phyloP scores from a whole-genome alignment of 495 filamentous ascomycete genomes.

The Rhizodiscina lignyota region DNA sequence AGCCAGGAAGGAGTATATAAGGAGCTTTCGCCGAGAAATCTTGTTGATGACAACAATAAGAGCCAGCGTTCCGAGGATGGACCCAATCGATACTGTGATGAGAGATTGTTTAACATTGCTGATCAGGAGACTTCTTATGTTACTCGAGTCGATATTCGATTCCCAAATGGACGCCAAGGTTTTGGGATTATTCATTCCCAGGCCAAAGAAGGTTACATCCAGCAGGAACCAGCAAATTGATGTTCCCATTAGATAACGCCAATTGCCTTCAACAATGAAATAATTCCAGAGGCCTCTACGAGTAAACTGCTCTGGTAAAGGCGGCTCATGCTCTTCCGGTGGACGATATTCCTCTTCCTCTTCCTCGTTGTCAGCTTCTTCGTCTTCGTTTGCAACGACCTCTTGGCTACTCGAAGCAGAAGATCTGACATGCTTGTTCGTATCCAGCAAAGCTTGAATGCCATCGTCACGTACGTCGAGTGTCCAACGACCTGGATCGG shows the following conservation, averaged over 20 bases:
- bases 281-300: conserved; percentile 26
- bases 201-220: conserved; percentile 40
- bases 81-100: conserved; percentile 23
- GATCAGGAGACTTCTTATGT: conserved; percentile 12
- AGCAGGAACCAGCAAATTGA: conserved; percentile 33
- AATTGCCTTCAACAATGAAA: conserved; percentile 34
- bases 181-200: conserved; percentile 29
- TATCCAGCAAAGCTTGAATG: conserved; percentile 4
- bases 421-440: no score
- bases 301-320: not conserved
- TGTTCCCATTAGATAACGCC: conserved; percentile 32
- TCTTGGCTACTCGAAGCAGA: not conserved
- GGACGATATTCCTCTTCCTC: no score
- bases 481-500: conserved; percentile 1
- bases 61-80: conserved; percentile 28
- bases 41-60: conserved; percentile 28
- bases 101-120: conserved; percentile 20
- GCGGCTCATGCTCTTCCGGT: no score
- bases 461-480: conserved; percentile 4
- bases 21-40: conserved; percentile 30
- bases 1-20: conserved; percentile 31
- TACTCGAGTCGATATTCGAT: conserved; percentile 7
- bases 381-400: not conserved
- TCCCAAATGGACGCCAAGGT: conserved; percentile 17
- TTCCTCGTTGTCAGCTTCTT: not conserved